Conservation (phyloP, 352 stramenopile genomes). For the Blastocystis sp. region DNA sequence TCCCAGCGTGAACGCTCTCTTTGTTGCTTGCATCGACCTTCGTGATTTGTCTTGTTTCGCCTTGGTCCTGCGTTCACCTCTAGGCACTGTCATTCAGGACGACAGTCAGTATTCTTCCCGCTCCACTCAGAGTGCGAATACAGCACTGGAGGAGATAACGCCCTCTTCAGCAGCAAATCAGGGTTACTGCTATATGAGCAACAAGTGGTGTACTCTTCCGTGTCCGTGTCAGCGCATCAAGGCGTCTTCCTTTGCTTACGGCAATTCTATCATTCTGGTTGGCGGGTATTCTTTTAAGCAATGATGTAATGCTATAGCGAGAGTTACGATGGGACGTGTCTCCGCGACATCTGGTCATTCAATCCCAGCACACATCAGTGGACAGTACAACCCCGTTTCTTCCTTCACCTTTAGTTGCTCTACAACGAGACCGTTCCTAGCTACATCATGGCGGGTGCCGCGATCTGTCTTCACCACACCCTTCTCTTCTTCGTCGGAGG, state of each 20-base stretch:
- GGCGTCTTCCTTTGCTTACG: not conserved
- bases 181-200: not conserved
- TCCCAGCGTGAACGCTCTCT: not conserved
- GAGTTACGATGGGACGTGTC: not conserved
- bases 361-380: not conserved
- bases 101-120: too few relatives aligned
- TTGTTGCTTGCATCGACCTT: not conserved
- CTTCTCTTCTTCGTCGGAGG: not conserved
- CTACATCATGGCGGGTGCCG: not conserved
- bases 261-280: constrained; percentile 34
- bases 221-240: constrained; percentile 30
- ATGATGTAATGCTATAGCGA: not conserved
- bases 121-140: too few relatives aligned
- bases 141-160: too few relatives aligned
- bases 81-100: constrained; percentile 1
- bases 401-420: not conserved
- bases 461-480: not conserved
- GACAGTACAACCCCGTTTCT: not conserved
- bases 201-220: not conserved
- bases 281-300: constrained; percentile 31
- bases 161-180: not conserved
- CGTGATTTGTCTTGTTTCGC: not conserved
- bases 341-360: not conserved
- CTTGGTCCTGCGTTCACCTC: not conserved
- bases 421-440: not conserved